These are phyloP conservation scores for Clonostachys solani DNA, from an alignment of 2,329 filamentous ascomycete species.

Conservation along the genomic window DNA sequence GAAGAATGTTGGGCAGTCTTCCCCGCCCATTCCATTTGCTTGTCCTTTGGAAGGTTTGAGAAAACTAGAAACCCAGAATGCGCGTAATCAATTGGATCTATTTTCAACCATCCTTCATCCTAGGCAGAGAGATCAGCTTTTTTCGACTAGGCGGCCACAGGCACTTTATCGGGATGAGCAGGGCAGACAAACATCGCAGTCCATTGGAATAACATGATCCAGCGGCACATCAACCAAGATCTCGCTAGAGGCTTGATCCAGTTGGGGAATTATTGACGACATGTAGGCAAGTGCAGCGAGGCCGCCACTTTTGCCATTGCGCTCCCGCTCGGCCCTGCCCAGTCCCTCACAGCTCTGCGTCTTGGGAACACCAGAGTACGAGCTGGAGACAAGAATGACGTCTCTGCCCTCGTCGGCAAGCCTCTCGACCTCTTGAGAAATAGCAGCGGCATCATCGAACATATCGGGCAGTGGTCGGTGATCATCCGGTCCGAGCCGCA, in stretches of 20 bases:
- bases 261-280: slow-evolving; percentile 11
- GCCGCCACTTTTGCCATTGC: slow-evolving; percentile 27
- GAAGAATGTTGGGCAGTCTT: too few species aligned
- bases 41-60: too few species aligned
- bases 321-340: slow-evolving; percentile 21
- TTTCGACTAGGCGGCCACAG: too few species aligned
- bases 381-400: slow-evolving; percentile 2
- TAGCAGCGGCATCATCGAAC: slow-evolving; percentile 25
- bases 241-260: slow-evolving; percentile 5
- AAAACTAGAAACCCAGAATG: too few species aligned
- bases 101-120: too few species aligned
- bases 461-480: slow-evolving; percentile 10
- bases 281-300: slow-evolving; percentile 23
- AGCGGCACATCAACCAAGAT: too few species aligned
- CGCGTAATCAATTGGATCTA: too few species aligned
- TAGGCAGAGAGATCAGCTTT: too few species aligned
- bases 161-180: too few species aligned
- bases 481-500: neutral
- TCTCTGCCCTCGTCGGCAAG: slow-evolving; percentile 21
- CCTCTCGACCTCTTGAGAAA: slow-evolving; percentile 19
- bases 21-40: too few species aligned
- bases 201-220: too few species aligned
- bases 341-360: slow-evolving; percentile 24
- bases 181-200: too few species aligned
- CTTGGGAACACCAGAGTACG: slow-evolving; percentile 1